These are phyloP conservation scores for Torulaspora indica DNA, from an alignment of 805 yeast genomes.

Conservation along the genomic window DNA sequence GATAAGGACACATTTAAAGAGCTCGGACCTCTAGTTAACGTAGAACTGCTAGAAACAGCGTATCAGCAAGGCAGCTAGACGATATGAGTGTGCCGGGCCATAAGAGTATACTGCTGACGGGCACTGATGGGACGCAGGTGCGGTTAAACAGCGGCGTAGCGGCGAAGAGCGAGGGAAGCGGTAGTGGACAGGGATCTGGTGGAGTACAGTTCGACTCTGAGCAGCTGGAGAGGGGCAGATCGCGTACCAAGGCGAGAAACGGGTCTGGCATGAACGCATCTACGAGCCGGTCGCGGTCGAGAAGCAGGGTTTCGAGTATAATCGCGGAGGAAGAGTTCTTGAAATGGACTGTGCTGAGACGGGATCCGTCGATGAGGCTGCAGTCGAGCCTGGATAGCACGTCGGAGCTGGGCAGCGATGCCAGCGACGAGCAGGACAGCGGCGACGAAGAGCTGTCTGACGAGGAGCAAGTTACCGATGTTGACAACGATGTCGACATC, in stretches of 20 bases:
- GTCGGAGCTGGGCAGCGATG: conserved; percentile 14
- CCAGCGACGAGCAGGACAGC: conserved; percentile 20
- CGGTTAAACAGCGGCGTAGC: not conserved
- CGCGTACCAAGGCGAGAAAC: conserved; percentile 23
- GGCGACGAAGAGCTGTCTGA: conserved; percentile 40
- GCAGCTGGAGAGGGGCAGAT: conserved; percentile 29
- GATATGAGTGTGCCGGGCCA: conserved; percentile 14
- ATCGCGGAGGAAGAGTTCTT: conserved; percentile 39
- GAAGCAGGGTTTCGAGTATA: conserved; percentile 30
- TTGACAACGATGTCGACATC: conserved; percentile 33
- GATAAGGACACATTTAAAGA: conserved; percentile 1
- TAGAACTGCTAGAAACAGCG: not conserved
- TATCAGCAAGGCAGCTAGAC: not conserved
- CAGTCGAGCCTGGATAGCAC: conserved; percentile 9
- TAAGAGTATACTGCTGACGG: conserved; percentile 25
- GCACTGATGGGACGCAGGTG: conserved; percentile 21
- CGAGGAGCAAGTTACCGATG: conserved; percentile 39
- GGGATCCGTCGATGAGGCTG: conserved; percentile 69
- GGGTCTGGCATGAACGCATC: conserved; percentile 14
- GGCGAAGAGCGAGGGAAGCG: not conserved
- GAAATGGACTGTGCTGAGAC: conserved; percentile 63
- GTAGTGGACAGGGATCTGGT: too few species aligned
- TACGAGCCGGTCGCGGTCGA: conserved; percentile 30
- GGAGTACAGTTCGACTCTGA: conserved; percentile 32
- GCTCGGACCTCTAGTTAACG: conserved; percentile 6